These are phyloP conservation scores for Tolypocladium tropicale DNA, from an alignment of 2,329 filamentous ascomycete species.

Conservation along the genomic window DNA sequence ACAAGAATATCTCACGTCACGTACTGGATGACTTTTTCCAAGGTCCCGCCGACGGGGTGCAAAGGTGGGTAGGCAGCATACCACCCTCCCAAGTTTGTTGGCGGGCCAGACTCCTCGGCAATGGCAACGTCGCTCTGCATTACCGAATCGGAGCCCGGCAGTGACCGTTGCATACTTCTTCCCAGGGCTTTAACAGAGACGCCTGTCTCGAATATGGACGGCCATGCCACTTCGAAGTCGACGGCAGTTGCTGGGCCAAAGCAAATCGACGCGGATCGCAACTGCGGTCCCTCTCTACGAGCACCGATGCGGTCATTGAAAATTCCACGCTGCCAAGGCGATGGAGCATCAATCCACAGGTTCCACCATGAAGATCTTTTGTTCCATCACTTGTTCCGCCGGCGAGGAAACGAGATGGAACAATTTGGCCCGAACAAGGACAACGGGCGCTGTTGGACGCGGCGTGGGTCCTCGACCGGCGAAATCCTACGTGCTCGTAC, in stretches of 20 bases:
- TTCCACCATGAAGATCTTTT: not conserved
- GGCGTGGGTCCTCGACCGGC: not conserved
- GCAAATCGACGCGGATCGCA: too few species aligned
- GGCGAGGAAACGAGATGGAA: not conserved
- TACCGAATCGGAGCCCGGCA: not conserved
- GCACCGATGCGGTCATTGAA: not conserved
- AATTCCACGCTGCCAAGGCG: not conserved
- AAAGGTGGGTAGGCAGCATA: not conserved
- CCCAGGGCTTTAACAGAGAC: too few species aligned
- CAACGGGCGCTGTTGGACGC: not conserved
- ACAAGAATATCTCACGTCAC: not conserved
- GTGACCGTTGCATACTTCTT: not conserved
- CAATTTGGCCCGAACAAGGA: not conserved
- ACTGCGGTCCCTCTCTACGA: too few species aligned
- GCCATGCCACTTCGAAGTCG: too few species aligned
- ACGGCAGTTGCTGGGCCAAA: not conserved
- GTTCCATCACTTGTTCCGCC: not conserved
- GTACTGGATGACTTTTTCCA: not conserved
- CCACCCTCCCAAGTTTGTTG: not conserved
- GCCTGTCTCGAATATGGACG: too few species aligned
- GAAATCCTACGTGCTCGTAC: too few species aligned
- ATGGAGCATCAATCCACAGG: too few species aligned
- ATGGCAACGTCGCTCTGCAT: not conserved
- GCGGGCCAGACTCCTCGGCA: not conserved
- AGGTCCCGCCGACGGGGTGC: not conserved